These are phyloP conservation scores for Zymoseptoria crescenta DNA, from an alignment of 2,329 filamentous ascomycete species.

Conservation along the genomic window DNA sequence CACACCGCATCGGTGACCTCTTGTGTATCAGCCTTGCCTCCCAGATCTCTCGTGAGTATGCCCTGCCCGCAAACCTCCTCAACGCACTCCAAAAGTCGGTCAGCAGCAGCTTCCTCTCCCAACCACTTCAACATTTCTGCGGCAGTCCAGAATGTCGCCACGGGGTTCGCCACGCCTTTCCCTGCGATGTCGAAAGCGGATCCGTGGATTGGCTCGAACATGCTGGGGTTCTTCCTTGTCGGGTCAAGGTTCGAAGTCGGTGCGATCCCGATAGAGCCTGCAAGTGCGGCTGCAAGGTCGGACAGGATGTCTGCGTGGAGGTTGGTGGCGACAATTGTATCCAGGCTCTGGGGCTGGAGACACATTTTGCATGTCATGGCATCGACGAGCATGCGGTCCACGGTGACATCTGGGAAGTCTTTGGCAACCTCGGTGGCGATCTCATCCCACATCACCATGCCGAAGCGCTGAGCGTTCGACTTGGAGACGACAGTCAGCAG, in stretches of 20 bases:
- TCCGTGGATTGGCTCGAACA: constrained; percentile 54
- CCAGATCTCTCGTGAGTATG: constrained; percentile 48
- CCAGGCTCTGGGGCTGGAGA: constrained; percentile 50
- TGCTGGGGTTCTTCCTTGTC: constrained; percentile 49
- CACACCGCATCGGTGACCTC: constrained; percentile 39
- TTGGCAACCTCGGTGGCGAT: constrained; percentile 47
- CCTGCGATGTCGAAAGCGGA: constrained; percentile 53
- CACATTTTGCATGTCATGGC: constrained; percentile 61
- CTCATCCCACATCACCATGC: constrained; percentile 63
- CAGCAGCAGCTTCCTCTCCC: constrained; percentile 46
- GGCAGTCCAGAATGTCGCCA: constrained; percentile 53
- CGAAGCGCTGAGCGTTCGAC: constrained; percentile 58
- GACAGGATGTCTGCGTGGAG: constrained; percentile 60
- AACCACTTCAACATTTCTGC: constrained; percentile 53
- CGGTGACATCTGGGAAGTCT: constrained; percentile 52
- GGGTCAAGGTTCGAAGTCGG: constrained; percentile 64
- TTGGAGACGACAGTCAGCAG: constrained; percentile 57
- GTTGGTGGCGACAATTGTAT: constrained; percentile 59
- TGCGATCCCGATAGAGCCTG: constrained; percentile 64
- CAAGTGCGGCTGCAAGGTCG: constrained; percentile 62
- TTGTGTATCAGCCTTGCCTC: constrained; percentile 38
- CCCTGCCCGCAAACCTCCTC: constrained; percentile 47
- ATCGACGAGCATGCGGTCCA: constrained; percentile 60
- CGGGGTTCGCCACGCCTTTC: constrained; percentile 54
- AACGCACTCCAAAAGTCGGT: constrained; percentile 44